Conservation (phyloP, 352 stramenopile genomes). For the Paralagenidium karlingii region DNA sequence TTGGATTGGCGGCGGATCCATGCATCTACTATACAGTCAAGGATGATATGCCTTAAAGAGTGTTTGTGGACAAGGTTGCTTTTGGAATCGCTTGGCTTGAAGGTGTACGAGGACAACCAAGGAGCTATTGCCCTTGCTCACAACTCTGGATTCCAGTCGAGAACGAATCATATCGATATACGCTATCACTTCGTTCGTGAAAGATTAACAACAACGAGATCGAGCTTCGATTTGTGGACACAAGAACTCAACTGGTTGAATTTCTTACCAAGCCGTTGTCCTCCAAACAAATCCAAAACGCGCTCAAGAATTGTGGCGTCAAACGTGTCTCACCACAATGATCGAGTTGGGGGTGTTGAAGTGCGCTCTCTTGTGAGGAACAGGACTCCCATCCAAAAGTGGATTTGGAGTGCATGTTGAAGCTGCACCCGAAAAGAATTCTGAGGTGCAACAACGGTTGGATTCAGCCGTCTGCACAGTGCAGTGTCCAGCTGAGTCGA, state of each 20-base stretch:
- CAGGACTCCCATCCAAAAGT: too few relatives aligned
- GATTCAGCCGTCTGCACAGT: too few relatives aligned
- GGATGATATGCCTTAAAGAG: neutral
- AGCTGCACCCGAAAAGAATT: too few relatives aligned
- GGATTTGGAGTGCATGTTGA: too few relatives aligned
- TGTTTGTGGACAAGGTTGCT: neutral
- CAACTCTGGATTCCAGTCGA: constrained; percentile 3
- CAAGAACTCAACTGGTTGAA: neutral
- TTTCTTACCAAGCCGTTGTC: neutral
- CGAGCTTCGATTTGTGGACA: neutral
- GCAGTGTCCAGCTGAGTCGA: too few relatives aligned
- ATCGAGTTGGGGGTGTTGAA: too few relatives aligned
- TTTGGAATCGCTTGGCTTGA: neutral
- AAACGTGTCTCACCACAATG: too few relatives aligned
- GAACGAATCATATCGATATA: constrained; percentile 5
- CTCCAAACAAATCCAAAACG: neutral
- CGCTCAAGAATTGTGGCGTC: constrained; percentile 1
- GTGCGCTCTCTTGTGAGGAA: too few relatives aligned
- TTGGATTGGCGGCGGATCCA: neutral
- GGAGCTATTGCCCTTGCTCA: constrained; percentile 4
- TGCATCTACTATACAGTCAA: neutral
- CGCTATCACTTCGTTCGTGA: constrained; percentile 6
- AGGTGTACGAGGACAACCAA: constrained; percentile 4
- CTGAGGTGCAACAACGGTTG: too few relatives aligned
- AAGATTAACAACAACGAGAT: neutral